A percentile compares a stretch with the other conserved stretches of the same genome.
Evolutionary conservation across 345 rosid species (phyloP).

Genomic region (Corchorus capsularis): DNA sequence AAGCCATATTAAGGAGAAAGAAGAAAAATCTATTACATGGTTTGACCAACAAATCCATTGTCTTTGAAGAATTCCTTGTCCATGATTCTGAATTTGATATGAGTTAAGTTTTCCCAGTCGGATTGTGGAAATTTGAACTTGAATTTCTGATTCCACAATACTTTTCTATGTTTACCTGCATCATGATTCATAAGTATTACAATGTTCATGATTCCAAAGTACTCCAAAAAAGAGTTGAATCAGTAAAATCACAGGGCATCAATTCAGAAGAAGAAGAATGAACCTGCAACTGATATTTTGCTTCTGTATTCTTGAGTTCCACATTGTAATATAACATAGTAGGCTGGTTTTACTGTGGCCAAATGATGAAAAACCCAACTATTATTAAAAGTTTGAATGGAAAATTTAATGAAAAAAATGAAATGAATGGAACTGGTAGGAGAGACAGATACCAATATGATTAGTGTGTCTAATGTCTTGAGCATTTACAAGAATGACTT

Average conservation of each 20-base stretch:
- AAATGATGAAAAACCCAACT: slow-evolving; percentile 3
- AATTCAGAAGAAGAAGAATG: slow-evolving; percentile 13
- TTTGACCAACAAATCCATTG: slow-evolving; percentile 74
- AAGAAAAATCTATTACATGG: slow-evolving; percentile 44
- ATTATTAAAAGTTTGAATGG: neutral
- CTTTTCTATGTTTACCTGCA: slow-evolving; percentile 54
- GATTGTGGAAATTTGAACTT: slow-evolving; percentile 49
- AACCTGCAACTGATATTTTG: slow-evolving; percentile 68
- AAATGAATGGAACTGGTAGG: neutral
- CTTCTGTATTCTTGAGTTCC: slow-evolving; percentile 62
- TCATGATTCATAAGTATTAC: slow-evolving; percentile 9
- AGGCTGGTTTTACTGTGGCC: slow-evolving; percentile 58
- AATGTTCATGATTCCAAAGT: neutral
- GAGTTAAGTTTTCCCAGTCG: slow-evolving; percentile 55
- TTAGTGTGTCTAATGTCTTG: slow-evolving; percentile 72
- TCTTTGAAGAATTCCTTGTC: slow-evolving; percentile 53
- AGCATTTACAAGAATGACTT: slow-evolving; percentile 81
- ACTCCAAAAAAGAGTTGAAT: neutral
- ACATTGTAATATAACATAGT: slow-evolving; percentile 61
- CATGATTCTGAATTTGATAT: slow-evolving; percentile 70
- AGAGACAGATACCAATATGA: slow-evolving; percentile 49
- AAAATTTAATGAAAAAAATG: too few species aligned
- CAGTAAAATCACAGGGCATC: neutral
- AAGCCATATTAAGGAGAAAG: neutral
- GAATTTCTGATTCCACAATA: slow-evolving; percentile 90